A percentile compares a stretch with the other conserved stretches of the same genome.
Conservation (phyloP, 169 alveolate species). For the Plasmodium coatneyi region DNA sequence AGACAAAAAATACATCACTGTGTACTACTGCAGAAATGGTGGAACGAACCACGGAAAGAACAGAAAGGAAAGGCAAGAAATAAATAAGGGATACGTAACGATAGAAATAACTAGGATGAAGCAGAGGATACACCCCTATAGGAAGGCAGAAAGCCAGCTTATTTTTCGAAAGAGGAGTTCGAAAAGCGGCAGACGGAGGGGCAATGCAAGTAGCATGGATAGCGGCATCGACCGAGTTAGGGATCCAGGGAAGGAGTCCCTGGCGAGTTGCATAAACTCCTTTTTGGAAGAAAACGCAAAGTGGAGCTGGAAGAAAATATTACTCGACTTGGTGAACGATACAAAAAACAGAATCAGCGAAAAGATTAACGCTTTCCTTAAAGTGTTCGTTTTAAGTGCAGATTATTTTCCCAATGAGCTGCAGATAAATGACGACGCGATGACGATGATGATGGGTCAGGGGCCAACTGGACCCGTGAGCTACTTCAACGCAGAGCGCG, state of each 20-base stretch:
- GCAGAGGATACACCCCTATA: conserved; percentile 5
- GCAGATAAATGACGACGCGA: background rate
- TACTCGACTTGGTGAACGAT: conserved; percentile 7
- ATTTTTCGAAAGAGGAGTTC: background rate
- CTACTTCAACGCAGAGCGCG: conserved; percentile 31
- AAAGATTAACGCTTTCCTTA: conserved; percentile 6
- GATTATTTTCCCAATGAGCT: conserved; percentile 10
- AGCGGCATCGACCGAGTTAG: background rate
- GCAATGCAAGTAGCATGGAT: no score
- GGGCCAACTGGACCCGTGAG: background rate
- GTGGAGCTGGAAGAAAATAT: conserved; percentile 9
- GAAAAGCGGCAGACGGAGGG: background rate
- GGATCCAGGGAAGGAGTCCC: background rate
- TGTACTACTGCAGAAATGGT: conserved; percentile 4
- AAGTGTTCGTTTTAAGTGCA: conserved; percentile 1
- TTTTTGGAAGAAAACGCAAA: background rate
- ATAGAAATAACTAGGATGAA: conserved; percentile 32
- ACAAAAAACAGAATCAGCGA: conserved; percentile 19
- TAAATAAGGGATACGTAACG: conserved; percentile 20
- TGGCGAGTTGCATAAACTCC: background rate
- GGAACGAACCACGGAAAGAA: background rate
- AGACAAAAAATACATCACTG: background rate
- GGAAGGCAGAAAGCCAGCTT: background rate
- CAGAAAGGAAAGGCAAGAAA: background rate
- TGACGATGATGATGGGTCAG: background rate